Conservation (phyloP, 306 rosid genomes). For the Cucumis sativus region DNA sequence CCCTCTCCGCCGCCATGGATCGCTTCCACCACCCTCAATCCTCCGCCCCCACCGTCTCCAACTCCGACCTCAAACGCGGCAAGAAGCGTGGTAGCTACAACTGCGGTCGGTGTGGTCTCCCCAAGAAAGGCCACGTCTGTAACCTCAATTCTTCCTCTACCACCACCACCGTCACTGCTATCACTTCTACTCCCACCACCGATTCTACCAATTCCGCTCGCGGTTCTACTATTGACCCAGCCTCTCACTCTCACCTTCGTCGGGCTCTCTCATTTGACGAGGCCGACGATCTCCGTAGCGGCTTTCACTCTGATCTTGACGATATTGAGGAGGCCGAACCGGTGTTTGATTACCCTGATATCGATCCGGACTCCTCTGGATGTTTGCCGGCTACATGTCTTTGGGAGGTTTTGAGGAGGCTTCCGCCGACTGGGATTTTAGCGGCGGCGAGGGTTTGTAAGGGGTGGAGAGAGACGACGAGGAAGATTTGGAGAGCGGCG, state of each 20-base stretch:
- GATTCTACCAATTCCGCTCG: constrained; percentile 1
- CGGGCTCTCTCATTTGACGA: constrained; percentile 83
- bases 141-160: constrained; percentile 20
- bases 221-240: constrained; percentile 16
- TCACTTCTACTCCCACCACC: constrained; percentile 12
- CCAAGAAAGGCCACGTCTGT: constrained; percentile 80
- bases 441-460: constrained; percentile 69
- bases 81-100: constrained; percentile 72
- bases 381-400: constrained; percentile 46
- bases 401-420: constrained; percentile 70
- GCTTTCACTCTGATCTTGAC: constrained; percentile 14
- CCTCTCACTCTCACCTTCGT: constrained; percentile 34
- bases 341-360: constrained; percentile 8
- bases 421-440: constrained; percentile 67
- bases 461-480: constrained; percentile 72
- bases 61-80: constrained; percentile 24
- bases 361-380: constrained; percentile 26
- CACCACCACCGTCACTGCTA: background rate
- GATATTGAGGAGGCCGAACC: constrained; percentile 13
- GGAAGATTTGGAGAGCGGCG: constrained; percentile 74
- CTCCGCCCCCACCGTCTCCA: constrained; percentile 12
- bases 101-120: constrained; percentile 86
- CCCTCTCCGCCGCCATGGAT: constrained; percentile 22
- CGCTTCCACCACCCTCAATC: constrained; percentile 23
- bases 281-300: constrained; percentile 21